Conservation (phyloP, 495 filamentous ascomycete species). For the Oidiodendron maius region DNA sequence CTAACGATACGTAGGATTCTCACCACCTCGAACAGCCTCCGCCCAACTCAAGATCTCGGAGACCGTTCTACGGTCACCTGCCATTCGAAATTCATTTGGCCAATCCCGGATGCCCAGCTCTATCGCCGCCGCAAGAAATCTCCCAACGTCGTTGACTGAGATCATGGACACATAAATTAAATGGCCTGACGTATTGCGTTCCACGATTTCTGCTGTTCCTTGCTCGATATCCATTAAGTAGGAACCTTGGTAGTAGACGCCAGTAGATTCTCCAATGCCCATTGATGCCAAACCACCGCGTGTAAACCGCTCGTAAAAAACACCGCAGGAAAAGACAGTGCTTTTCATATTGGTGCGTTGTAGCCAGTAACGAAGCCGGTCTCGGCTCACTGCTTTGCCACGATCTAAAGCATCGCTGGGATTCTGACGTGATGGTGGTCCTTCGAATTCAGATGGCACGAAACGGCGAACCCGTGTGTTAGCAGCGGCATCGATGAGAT, state of each 20-base stretch:
- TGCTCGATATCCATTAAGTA: constrained; percentile 57
- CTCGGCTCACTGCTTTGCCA: constrained; percentile 49
- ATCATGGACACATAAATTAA: constrained; percentile 56
- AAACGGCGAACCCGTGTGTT: constrained; percentile 59
- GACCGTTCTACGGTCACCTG: constrained; percentile 53
- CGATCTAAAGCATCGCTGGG: constrained; percentile 39
- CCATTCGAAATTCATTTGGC: constrained; percentile 62
- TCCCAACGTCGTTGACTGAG: constrained; percentile 58
- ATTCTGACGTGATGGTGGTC: constrained; percentile 35
- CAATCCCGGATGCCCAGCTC: constrained; percentile 53
- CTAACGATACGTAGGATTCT: background rate
- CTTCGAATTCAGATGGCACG: constrained; percentile 73
- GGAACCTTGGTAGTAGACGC: constrained; percentile 48
- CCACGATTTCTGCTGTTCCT: constrained; percentile 52
- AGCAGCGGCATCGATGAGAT: constrained; percentile 67
- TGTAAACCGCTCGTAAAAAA: constrained; percentile 72
- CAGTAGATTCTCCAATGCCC: constrained; percentile 43
- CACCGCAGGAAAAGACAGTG: constrained; percentile 64
- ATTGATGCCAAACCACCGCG: constrained; percentile 52
- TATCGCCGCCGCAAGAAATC: constrained; percentile 57
- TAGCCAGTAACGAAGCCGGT: constrained; percentile 45
- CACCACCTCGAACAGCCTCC: constrained; percentile 18
- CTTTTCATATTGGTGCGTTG: constrained; percentile 47
- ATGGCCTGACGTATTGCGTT: constrained; percentile 38
- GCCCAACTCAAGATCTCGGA: constrained; percentile 36